Percentiles rank a stretch among this genome's conserved stretches.
phyloP scores from a whole-genome alignment of 2,329 filamentous ascomycete genomes.

The Stromatinia cepivora region DNA sequence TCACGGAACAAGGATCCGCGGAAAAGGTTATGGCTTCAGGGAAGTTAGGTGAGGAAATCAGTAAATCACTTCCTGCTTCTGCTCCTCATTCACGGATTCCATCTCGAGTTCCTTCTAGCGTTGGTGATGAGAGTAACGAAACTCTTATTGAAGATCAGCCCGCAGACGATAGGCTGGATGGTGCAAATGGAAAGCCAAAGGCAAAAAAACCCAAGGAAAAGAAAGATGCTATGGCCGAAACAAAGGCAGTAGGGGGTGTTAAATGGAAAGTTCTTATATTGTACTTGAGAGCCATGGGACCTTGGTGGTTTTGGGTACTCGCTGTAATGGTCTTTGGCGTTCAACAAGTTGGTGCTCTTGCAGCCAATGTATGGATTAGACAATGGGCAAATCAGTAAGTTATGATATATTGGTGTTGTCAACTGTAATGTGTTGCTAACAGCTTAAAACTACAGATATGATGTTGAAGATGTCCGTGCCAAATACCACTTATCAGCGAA shows the following conservation, averaged over 20 bases:
- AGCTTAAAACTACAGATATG: slow-evolving; percentile 34
- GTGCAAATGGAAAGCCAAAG: slow-evolving; percentile 45
- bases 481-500: slow-evolving; percentile 30
- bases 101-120: slow-evolving; percentile 75
- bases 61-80: slow-evolving; percentile 72
- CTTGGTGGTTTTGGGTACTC: slow-evolving; percentile 90
- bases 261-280: slow-evolving; percentile 83
- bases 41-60: slow-evolving; percentile 80
- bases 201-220: slow-evolving; percentile 43
- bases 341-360: slow-evolving; percentile 83
- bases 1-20: slow-evolving; percentile 74
- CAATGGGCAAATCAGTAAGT: slow-evolving; percentile 90
- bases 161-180: slow-evolving; percentile 46
- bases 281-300: slow-evolving; percentile 89
- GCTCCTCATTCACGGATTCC: slow-evolving; percentile 68
- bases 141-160: slow-evolving; percentile 55
- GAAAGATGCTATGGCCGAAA: slow-evolving; percentile 64
- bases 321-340: slow-evolving; percentile 72
- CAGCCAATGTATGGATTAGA: slow-evolving; percentile 91
- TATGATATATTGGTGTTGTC: background rate
- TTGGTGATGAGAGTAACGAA: slow-evolving; percentile 62
- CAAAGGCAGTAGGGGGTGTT: slow-evolving; percentile 81
- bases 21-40: slow-evolving; percentile 82
- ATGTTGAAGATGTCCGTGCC: slow-evolving; percentile 35
- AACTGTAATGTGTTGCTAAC: slow-evolving; percentile 1